A percentile compares a stretch with the other conserved stretches of the same genome.
phyloP scores from a whole-genome alignment of 2,329 filamentous ascomycete species.

The Penicillium sp. region DNA sequence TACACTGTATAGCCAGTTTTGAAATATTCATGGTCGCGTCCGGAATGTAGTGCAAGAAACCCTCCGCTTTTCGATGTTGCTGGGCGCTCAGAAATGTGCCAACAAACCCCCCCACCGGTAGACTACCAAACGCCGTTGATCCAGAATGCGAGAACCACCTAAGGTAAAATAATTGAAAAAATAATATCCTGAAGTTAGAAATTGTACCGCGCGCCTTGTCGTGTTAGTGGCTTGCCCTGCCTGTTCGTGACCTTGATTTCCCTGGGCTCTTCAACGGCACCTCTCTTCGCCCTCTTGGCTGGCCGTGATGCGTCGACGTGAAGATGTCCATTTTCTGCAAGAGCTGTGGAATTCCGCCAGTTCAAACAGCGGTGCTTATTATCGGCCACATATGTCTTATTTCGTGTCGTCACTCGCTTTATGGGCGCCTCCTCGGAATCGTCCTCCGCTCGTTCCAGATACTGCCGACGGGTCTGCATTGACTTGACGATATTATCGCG shows the following conservation, averaged over 20 bases:
- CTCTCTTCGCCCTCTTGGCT: constrained; percentile 54
- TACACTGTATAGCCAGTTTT: constrained; percentile 15
- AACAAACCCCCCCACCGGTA: constrained; percentile 3
- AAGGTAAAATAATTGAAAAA: constrained; percentile 12
- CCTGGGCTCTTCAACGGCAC: constrained; percentile 42
- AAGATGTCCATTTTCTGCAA: constrained; percentile 62
- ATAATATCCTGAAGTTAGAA: constrained; percentile 36
- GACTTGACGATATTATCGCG: constrained; percentile 75
- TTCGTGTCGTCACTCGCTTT: constrained; percentile 66
- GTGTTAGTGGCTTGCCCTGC: constrained; percentile 55
- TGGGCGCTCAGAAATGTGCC: constrained; percentile 17
- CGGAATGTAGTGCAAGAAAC: constrained; percentile 24
- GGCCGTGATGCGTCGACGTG: constrained; percentile 63
- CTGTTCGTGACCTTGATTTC: constrained; percentile 50
- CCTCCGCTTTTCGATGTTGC: constrained; percentile 16
- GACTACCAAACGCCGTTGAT: constrained; percentile 16
- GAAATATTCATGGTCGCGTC: constrained; percentile 29
- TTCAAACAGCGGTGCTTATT: constrained; percentile 64
- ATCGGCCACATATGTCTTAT: constrained; percentile 62
- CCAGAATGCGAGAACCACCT: constrained; percentile 8
- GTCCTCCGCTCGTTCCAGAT: constrained; percentile 63
- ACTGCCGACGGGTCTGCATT: constrained; percentile 79
- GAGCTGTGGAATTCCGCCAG: constrained; percentile 69
- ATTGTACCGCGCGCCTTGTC: constrained; percentile 57
- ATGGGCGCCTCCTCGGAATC: constrained; percentile 52